Evolutionary conservation across 2,329 filamentous ascomycete genomes (phyloP), one percentile per base, ranked within the genome.

Genomic region (Pyrenochaeta sp.): DNA sequence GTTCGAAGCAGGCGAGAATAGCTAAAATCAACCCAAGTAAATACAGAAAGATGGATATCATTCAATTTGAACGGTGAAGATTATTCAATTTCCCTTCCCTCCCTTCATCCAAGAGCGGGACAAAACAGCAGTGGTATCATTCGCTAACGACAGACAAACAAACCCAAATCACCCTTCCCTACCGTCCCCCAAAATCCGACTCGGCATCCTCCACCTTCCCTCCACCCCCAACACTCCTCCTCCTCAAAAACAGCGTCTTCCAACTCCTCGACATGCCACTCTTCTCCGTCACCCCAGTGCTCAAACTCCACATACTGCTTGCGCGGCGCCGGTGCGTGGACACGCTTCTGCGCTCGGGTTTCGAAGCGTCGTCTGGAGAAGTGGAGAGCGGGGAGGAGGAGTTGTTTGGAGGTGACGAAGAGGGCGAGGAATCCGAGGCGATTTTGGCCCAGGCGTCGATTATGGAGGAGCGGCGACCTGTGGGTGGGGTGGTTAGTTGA

Each of bases 381-480:
- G 44, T 44, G 3, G 44, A 48, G 17, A 7, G 29, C 11, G 41
- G 44, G n/a, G 14, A 10, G 24, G 31, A 22, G 3, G 30, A 24
- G 6, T 3, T 24, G 3, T 10, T n/a, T 3, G 30, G 6, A 9
- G 30, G 19, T 22, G 18, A 13, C n/a, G 41, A 17, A 14, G 31
- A 14, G 6, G 27, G 2, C 6, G 20, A 19, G 15, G 29, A 15
- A 17, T 22, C 19, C 1, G 47, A 35, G 10, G 26, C 23, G 19
- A 52, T 41, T 14, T 39, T 48, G 2, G 35, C 32, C 49, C 49
- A 52, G 14, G 44, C 41, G 21, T 34, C 20, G 24, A 29, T 26
- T 22, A 52, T 49, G 14, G 49, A 45, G 14, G 49, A 52, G 22
- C 43, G 41, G n/a, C 49, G 41, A n/a, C 45, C 49, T 52, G 20